Evolutionary conservation across 2,329 filamentous ascomycete genomes (phyloP).

Genomic region (Ophiostoma populinum): DNA sequence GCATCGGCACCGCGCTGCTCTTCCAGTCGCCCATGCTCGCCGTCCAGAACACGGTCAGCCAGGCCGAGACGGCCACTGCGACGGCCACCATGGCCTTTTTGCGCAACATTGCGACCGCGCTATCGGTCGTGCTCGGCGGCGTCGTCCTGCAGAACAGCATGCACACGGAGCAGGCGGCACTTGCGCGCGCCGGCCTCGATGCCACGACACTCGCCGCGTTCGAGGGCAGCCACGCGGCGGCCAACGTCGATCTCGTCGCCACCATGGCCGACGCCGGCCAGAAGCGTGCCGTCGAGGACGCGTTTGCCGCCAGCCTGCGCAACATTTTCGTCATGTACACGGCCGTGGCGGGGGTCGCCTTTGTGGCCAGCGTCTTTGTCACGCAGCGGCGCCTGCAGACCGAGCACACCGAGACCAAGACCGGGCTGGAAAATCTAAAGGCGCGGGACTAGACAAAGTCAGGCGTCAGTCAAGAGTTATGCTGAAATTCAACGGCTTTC

Average conservation of each 20-base stretch:
- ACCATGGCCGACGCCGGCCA: slow-evolving; percentile 5
- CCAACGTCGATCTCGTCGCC: slow-evolving; percentile 44
- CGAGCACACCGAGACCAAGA: slow-evolving; percentile 7
- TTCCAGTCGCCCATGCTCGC: slow-evolving; percentile 42
- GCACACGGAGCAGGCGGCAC: slow-evolving; percentile 21
- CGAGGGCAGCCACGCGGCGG: slow-evolving; percentile 38
- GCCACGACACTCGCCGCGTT: slow-evolving; percentile 17
- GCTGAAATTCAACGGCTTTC: too few relatives aligned
- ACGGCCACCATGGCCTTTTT: slow-evolving; percentile 40
- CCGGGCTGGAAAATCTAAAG: slow-evolving; percentile 4
- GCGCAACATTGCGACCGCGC: slow-evolving; percentile 43
- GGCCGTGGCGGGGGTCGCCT: slow-evolving; percentile 1
- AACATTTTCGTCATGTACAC: slow-evolving; percentile 8
- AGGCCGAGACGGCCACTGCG: slow-evolving; percentile 38
- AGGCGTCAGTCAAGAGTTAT: not conserved
- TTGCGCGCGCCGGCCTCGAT: slow-evolving; percentile 19
- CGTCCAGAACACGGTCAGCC: slow-evolving; percentile 39
- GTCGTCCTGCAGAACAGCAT: slow-evolving; percentile 66
- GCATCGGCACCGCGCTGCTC: slow-evolving; percentile 40
- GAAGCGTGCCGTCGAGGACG: slow-evolving; percentile 3
- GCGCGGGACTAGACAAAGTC: not conserved
- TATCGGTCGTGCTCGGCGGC: slow-evolving; percentile 56
- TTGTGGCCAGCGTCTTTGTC: slow-evolving; percentile 6
- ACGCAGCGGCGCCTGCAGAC: slow-evolving; percentile 4
- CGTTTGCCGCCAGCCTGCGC: slow-evolving; percentile 4